Percentiles rank a stretch among this genome's conserved stretches.
These are phyloP conservation scores for Falciphora oryzae DNA, from an alignment of 2,329 filamentous ascomycete species.

Conservation along the genomic window DNA sequence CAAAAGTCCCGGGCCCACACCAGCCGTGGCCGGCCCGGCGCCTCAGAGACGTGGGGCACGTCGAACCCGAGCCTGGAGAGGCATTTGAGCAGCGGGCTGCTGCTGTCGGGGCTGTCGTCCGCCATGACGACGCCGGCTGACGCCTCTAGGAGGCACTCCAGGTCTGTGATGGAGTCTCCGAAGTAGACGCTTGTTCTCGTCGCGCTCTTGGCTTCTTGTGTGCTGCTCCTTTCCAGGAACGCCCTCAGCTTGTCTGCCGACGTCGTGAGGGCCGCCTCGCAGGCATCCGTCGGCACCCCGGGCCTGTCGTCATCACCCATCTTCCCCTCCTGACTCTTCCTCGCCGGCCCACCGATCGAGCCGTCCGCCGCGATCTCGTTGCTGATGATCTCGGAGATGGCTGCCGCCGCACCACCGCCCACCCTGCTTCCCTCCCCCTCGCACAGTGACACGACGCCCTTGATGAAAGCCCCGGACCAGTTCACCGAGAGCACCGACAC, in stretches of 20 bases:
- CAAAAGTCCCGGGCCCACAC: slow-evolving; percentile 39
- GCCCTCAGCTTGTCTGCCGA: slow-evolving; percentile 41
- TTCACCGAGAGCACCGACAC: slow-evolving; percentile 44
- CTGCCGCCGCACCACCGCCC: neutral
- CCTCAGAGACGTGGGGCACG: slow-evolving; percentile 31
- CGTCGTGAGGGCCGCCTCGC: slow-evolving; percentile 26
- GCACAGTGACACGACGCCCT: slow-evolving; percentile 24
- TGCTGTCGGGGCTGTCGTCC: slow-evolving; percentile 21
- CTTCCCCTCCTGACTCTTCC: slow-evolving; percentile 17
- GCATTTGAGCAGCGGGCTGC: slow-evolving; percentile 27
- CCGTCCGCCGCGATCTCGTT: slow-evolving; percentile 37
- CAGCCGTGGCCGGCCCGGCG: slow-evolving; percentile 17
- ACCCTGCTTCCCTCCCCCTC: slow-evolving; percentile 13
- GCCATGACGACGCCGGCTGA: slow-evolving; percentile 41
- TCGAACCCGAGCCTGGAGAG: slow-evolving; percentile 31
- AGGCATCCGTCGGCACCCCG: slow-evolving; percentile 13
- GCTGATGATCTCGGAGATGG: slow-evolving; percentile 31
- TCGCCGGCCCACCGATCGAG: slow-evolving; percentile 33
- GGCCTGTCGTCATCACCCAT: no score
- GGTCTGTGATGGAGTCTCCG: slow-evolving; percentile 52
- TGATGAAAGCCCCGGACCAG: slow-evolving; percentile 23
- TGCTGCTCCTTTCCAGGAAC: slow-evolving; percentile 21
- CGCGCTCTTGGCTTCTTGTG: neutral
- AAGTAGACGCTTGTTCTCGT: slow-evolving; percentile 41
- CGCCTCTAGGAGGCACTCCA: slow-evolving; percentile 43